phyloP scores from a whole-genome alignment of 805 yeast genomes.

The Yamadazyma insecticola region DNA sequence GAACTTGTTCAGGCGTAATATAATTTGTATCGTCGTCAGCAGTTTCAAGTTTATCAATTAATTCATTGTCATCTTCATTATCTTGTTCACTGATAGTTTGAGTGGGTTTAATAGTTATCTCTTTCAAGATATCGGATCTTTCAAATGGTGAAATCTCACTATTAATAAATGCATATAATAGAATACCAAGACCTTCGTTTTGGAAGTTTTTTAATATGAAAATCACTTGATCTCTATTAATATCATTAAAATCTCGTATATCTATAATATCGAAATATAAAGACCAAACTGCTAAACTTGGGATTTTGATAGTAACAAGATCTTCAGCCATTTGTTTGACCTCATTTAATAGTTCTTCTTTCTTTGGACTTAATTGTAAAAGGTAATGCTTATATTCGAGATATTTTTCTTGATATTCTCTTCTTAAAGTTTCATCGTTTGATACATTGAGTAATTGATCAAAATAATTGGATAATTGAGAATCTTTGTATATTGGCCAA shows the following conservation, averaged over 20 bases:
- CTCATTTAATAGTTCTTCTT: slow-evolving; percentile 25
- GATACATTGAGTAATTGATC: slow-evolving; percentile 49
- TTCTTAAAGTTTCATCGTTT: slow-evolving; percentile 59
- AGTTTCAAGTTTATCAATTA: not conserved
- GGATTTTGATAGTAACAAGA: slow-evolving; percentile 64
- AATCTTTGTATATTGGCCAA: slow-evolving; percentile 46
- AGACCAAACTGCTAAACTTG: slow-evolving; percentile 65
- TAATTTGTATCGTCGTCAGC: slow-evolving; percentile 1
- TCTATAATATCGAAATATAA: slow-evolving; percentile 73
- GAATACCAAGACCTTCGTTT: slow-evolving; percentile 55
- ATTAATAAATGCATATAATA: slow-evolving; percentile 56
- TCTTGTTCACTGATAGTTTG: slow-evolving; percentile 8
- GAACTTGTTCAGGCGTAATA: slow-evolving; percentile 46
- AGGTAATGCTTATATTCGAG: slow-evolving; percentile 54
- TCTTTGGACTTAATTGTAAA: slow-evolving; percentile 48
- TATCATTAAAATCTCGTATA: slow-evolving; percentile 40
- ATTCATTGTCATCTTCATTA: slow-evolving; percentile 8
- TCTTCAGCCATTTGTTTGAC: slow-evolving; percentile 60
- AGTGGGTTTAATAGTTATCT: slow-evolving; percentile 6
- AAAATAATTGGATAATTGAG: slow-evolving; percentile 53
- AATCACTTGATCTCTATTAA: slow-evolving; percentile 43
- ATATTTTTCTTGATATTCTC: slow-evolving; percentile 53
- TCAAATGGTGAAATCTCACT: slow-evolving; percentile 69
- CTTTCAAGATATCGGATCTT: slow-evolving; percentile 18
- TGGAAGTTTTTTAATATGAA: slow-evolving; percentile 55